Evolutionary conservation across 2,329 filamentous ascomycete species (phyloP), one percentile per base, ranked within the genome.

Genomic region (Oidium heveae): DNA sequence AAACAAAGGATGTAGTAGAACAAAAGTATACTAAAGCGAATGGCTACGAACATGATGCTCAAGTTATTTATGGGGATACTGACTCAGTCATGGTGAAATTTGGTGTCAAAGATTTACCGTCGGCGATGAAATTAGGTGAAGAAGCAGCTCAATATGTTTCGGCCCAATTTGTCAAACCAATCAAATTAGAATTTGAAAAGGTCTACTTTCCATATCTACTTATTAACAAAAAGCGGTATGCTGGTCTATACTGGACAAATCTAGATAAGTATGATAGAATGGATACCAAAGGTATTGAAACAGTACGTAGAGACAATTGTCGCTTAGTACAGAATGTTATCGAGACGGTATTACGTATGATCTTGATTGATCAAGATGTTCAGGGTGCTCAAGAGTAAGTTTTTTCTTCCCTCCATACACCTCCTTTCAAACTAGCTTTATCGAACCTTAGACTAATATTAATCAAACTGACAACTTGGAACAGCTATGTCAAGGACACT

Each of bases 81-180:
- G 91, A 98, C 74, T 98, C 91, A 9, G 91, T 98, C 70, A 98
- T 98, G 91, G 89, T 98, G 58, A 96, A 95, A 65, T 98, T 98
- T 61, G 91, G 91, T 46, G 88, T 87, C 10, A 81, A 79, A 44
- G 87, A 95, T 59, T 73, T 98, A 18, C 75, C 77, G 6, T 85
- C 91, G 59, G 83, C 87, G 22, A 98, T 98, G 91, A 87, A 84
- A 63, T 72, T 98, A 24, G 91, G 91, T n/a, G 77, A 94, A 64
- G 88, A 98, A 66, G 91, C 91, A 12, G 84, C 91, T 0, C 74
- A 81, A 20, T 93, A 73, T 61, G 91, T 98, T 43, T 95, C 91
- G 4, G 76, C 77, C 49, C 94, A 95, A 66, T 98, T 98, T 66
- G 72, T 88, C 66, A 93, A 91, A 65, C 91, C 91, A 4, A 98